These are phyloP conservation scores for Carpinus viminea DNA, from an alignment of 306 rosid species.

Conservation along the genomic window DNA sequence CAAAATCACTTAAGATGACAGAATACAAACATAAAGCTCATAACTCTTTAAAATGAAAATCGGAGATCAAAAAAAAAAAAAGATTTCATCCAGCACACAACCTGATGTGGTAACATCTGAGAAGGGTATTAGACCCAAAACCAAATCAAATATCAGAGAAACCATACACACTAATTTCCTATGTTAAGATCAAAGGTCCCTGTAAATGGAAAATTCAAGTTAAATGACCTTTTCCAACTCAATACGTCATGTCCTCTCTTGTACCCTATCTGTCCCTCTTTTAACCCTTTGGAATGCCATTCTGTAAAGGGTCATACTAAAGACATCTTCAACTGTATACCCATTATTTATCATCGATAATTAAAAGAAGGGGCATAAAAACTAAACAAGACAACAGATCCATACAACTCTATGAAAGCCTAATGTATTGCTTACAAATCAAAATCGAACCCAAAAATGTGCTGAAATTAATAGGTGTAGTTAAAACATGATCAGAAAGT, in stretches of 20 bases:
- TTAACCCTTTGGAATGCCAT: background rate
- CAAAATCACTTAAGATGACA: slow-evolving; percentile 9
- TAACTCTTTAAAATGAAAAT: slow-evolving; percentile 3
- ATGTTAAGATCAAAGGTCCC: background rate
- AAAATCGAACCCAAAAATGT: background rate
- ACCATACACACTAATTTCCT: background rate
- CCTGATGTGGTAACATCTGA: background rate
- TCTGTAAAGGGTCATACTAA: background rate
- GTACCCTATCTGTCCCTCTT: background rate
- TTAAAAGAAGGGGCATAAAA: background rate
- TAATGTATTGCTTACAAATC: background rate
- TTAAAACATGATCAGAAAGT: background rate
- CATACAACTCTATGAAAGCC: slow-evolving; percentile 1
- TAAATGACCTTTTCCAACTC: background rate
- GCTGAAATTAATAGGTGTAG: background rate
- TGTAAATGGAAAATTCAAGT: background rate
- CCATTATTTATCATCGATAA: background rate
- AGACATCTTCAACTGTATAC: background rate
- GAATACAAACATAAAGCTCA: slow-evolving; percentile 6
- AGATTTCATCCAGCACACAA: background rate
- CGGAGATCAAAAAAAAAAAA: background rate
- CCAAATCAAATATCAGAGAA: background rate
- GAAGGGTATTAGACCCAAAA: background rate
- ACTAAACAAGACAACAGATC: background rate
- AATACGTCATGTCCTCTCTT: background rate